phyloP scores from a whole-genome alignment of 129 eudicot genomes.

The Helichrysum umbraculigerum region DNA sequence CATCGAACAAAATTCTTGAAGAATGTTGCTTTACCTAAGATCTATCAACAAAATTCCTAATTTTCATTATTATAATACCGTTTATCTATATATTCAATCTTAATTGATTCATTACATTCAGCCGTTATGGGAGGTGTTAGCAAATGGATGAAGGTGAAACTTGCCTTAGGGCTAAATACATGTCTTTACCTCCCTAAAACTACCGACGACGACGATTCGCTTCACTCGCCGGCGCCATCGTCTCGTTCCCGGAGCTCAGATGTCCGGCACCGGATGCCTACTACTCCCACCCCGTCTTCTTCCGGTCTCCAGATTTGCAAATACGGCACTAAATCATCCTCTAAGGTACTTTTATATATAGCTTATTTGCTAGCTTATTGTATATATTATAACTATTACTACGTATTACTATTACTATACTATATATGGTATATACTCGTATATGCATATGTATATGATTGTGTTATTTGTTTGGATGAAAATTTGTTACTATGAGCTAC shows the following conservation, averaged over 20 bases:
- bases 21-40: conserved; percentile 38
- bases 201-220: conserved; percentile 51
- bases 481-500: background rate
- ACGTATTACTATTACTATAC: no score
- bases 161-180: conserved; percentile 60
- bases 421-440: background rate
- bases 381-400: no score
- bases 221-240: conserved; percentile 24
- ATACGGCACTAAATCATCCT: conserved; percentile 59
- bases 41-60: conserved; percentile 16
- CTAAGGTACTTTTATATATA: conserved; percentile 42
- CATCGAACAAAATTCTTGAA: conserved; percentile 37
- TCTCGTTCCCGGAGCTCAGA: conserved; percentile 45
- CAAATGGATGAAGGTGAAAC: conserved; percentile 82
- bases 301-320: conserved; percentile 76
- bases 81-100: conserved; percentile 14
- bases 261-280: conserved; percentile 47
- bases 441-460: background rate
- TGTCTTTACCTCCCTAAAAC: conserved; percentile 64
- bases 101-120: background rate
- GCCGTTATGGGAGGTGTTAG: conserved; percentile 47
- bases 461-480: background rate
- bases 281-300: conserved; percentile 89
- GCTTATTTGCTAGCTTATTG: background rate
- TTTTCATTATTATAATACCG: conserved; percentile 5